These are phyloP conservation scores for Panicum hallii DNA, from an alignment of 202 grass and related monocot genomes.

Conservation along the genomic window DNA sequence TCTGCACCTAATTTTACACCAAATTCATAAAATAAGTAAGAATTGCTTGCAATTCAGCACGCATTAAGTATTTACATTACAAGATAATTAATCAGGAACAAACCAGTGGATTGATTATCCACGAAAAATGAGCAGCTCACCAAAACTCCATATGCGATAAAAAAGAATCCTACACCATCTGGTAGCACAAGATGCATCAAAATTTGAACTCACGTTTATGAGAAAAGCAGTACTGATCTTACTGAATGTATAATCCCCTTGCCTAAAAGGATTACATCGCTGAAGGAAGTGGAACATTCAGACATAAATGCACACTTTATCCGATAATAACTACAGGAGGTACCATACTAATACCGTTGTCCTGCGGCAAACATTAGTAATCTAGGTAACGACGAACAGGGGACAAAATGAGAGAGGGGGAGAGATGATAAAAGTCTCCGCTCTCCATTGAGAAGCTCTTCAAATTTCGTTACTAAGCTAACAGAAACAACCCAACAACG, in stretches of 20 bases:
- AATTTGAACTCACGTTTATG: background rate
- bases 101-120: conserved; percentile 9
- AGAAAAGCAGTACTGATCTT: conserved; percentile 16
- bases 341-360: background rate
- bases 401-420: background rate
- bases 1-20: background rate
- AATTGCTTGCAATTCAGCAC: background rate
- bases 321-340: background rate
- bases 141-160: background rate
- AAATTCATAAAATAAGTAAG: background rate
- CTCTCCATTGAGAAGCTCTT: background rate
- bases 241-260: background rate
- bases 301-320: conserved; percentile 1
- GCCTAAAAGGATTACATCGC: background rate
- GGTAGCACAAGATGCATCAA: background rate
- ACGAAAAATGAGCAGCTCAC: background rate
- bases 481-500: background rate
- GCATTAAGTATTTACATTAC: background rate
- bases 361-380: background rate
- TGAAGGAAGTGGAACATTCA: background rate
- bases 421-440: background rate
- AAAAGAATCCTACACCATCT: background rate
- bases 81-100: conserved; percentile 10
- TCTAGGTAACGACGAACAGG: background rate
- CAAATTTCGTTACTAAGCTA: background rate